phyloP scores from a whole-genome alignment of 257 asterid species.

The Plantago major region DNA sequence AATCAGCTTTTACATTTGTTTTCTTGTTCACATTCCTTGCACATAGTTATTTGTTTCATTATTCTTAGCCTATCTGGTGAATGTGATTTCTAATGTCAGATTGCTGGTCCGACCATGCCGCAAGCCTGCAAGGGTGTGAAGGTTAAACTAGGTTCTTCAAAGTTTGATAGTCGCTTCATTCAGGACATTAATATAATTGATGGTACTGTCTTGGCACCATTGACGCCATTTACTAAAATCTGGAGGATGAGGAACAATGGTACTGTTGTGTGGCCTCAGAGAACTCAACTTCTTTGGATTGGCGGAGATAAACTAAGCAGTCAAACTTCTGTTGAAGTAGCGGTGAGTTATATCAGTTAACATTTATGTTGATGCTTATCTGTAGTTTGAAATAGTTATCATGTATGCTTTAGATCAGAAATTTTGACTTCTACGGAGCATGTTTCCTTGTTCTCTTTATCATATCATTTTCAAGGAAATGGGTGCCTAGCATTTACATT shows the following conservation, averaged over 20 bases:
- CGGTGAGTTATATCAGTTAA: slow-evolving; percentile 33
- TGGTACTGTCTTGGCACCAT: slow-evolving; percentile 80
- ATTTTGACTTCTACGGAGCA: not conserved
- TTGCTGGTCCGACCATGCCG: slow-evolving; percentile 21
- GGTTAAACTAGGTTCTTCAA: slow-evolving; percentile 33
- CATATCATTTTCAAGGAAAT: not conserved
- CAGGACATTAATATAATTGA: slow-evolving; percentile 78
- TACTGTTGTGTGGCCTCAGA: slow-evolving; percentile 60
- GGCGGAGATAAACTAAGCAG: slow-evolving; percentile 76
- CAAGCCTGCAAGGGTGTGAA: slow-evolving; percentile 32
- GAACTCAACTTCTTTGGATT: slow-evolving; percentile 81
- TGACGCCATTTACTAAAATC: slow-evolving; percentile 76
- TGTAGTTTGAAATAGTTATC: too few species aligned
- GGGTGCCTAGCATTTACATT: not conserved
- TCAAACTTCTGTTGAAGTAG: slow-evolving; percentile 46
- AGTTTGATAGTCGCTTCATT: slow-evolving; percentile 68
- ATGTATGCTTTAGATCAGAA: too few species aligned
- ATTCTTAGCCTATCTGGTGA: not conserved
- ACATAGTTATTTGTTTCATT: not conserved
- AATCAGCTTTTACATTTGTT: not conserved
- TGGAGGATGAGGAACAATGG: slow-evolving; percentile 98
- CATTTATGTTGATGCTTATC: too few species aligned
- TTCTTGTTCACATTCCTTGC: not conserved
- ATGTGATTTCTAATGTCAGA: slow-evolving; percentile 26
- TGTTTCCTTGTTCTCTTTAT: not conserved